Evolutionary conservation across 345 rosid species (phyloP).

Genomic region (Mercurialis annua): DNA sequence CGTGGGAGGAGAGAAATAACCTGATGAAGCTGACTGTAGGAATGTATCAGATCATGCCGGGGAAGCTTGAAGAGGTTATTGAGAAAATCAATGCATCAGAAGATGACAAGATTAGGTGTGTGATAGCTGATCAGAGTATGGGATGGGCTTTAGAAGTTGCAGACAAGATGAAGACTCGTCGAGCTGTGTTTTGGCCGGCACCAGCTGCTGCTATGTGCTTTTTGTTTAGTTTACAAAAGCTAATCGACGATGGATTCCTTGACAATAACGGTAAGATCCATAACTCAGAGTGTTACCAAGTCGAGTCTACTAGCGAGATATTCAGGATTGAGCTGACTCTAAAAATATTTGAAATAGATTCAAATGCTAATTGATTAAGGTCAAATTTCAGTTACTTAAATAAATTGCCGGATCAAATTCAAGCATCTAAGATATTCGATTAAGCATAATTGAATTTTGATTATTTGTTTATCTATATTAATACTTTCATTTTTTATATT

Average conservation of each 20-base stretch:
- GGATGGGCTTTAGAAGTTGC: slow-evolving; percentile 1
- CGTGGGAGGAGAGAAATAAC: background rate
- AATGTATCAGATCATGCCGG: background rate
- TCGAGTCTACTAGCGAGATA: no score
- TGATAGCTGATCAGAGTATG: background rate
- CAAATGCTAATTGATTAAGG: no score
- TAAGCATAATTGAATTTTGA: no score
- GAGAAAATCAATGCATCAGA: background rate
- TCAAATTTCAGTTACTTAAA: no score
- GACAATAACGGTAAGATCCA: background rate
- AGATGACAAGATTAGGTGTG: slow-evolving; percentile 3
- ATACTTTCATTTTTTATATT: no score
- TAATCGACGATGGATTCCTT: background rate
- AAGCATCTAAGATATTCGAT: no score
- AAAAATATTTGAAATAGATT: no score
- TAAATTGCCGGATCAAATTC: no score
- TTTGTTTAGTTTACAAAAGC: background rate
- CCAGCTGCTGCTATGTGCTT: background rate
- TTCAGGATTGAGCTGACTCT: no score
- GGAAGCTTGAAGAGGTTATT: background rate
- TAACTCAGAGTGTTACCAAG: no score
- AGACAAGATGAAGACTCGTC: background rate
- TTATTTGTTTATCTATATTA: no score
- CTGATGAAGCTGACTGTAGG: background rate
- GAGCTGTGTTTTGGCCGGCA: background rate